Percentiles rank a stretch among this genome's conserved stretches.
These are phyloP conservation scores for Mycena sanguinolenta DNA, from an alignment of 768 basidiomycete species.

Conservation along the genomic window DNA sequence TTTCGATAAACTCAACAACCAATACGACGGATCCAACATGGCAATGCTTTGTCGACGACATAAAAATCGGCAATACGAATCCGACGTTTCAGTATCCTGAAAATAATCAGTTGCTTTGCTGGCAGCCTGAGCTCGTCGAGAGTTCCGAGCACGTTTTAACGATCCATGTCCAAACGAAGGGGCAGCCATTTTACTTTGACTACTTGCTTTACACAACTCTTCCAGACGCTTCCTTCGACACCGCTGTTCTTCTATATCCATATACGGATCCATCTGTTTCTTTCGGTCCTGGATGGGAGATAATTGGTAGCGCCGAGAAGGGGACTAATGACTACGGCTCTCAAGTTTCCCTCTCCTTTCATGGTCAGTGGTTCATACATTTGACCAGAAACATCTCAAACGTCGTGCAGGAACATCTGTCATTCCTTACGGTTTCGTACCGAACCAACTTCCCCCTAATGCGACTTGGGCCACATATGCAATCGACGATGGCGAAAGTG, in stretches of 20 bases:
- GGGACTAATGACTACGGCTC: slow-evolving; percentile 35
- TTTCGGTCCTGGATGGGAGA: slow-evolving; percentile 38
- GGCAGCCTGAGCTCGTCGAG: slow-evolving; percentile 35
- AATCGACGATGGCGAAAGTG: slow-evolving; percentile 40
- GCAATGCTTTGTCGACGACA: slow-evolving; percentile 49
- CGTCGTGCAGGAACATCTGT: slow-evolving; percentile 41
- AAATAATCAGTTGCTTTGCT: slow-evolving; percentile 51
- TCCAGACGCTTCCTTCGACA: slow-evolving; percentile 5
- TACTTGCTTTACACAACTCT: slow-evolving; percentile 43
- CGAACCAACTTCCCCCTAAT: slow-evolving; percentile 34
- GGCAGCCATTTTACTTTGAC: slow-evolving; percentile 47
- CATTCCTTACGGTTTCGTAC: slow-evolving; percentile 42
- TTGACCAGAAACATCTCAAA: not conserved
- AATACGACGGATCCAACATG: slow-evolving; percentile 45
- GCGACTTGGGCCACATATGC: slow-evolving; percentile 42
- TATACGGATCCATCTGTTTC: slow-evolving; percentile 38
- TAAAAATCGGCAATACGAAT: slow-evolving; percentile 35
- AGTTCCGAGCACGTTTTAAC: slow-evolving; percentile 45
- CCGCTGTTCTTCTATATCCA: slow-evolving; percentile 16
- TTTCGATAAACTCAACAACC: slow-evolving; percentile 15
- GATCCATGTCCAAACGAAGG: slow-evolving; percentile 43
- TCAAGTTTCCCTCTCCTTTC: slow-evolving; percentile 40
- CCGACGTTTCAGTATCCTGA: slow-evolving; percentile 40
- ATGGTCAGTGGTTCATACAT: slow-evolving; percentile 32
- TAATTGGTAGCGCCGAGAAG: slow-evolving; percentile 30